phyloP scores from a whole-genome alignment of 192 early-diverging fungal species.

The Backusella circina region DNA sequence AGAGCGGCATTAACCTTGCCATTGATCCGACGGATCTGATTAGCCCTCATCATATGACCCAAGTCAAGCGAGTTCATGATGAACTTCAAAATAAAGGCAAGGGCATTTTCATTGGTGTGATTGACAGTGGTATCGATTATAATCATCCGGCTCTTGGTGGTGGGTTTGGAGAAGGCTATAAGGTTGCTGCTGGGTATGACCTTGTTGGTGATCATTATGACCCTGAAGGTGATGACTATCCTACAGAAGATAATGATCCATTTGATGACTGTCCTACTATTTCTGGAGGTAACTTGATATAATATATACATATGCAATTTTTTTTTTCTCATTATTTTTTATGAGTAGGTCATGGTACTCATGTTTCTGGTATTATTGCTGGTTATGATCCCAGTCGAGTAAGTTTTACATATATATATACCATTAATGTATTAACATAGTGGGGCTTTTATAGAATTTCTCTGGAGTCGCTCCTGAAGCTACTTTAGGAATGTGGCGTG shows the following conservation, averaged over 20 bases:
- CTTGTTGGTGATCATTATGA: conserved; percentile 59
- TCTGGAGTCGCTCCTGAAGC: conserved; percentile 62
- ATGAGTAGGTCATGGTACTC: conserved; percentile 61
- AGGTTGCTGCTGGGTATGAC: conserved; percentile 58
- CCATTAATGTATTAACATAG: background rate
- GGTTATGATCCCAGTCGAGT: conserved; percentile 38
- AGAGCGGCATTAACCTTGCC: background rate
- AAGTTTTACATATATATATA: background rate
- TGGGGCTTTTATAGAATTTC: conserved; percentile 35
- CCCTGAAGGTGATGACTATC: background rate
- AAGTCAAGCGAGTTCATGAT: conserved; percentile 44
- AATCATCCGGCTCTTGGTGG: conserved; percentile 61
- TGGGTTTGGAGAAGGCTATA: conserved; percentile 56
- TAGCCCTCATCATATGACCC: conserved; percentile 30
- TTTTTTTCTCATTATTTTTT: background rate
- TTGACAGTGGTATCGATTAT: conserved; percentile 61
- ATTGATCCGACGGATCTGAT: background rate
- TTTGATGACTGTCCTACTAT: background rate
- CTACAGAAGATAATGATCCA: no score
- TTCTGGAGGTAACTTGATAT: background rate
- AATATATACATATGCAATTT: background rate
- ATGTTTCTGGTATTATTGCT: conserved; percentile 59
- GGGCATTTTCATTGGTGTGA: conserved; percentile 61
- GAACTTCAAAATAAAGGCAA: conserved; percentile 52
- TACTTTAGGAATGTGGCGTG: conserved; percentile 73